phyloP scores from a whole-genome alignment of 2,329 filamentous ascomycete species.

The Paecilomyces sp. region DNA sequence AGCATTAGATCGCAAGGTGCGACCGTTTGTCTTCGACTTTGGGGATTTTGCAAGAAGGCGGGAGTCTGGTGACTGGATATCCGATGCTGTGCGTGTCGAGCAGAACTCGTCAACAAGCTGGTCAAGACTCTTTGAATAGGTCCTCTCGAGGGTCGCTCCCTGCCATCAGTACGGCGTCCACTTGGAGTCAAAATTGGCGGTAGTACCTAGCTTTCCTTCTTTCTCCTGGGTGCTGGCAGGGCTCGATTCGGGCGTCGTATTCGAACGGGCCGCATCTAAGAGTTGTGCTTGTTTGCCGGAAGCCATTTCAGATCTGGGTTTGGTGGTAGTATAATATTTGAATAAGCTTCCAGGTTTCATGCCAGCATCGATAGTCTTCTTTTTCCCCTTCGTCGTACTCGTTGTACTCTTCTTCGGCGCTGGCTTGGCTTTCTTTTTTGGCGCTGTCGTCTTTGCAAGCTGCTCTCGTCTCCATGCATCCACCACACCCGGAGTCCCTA shows the following conservation, averaged over 20 bases:
- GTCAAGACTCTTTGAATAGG: constrained; percentile 1
- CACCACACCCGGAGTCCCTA: constrained; percentile 59
- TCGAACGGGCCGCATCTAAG: constrained; percentile 19
- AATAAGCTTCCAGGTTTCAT: constrained; percentile 36
- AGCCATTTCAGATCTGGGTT: constrained; percentile 23
- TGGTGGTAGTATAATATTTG: constrained; percentile 33
- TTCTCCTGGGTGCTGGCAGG: constrained; percentile 5
- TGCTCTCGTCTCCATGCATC: constrained; percentile 54
- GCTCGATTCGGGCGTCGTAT: constrained; percentile 8
- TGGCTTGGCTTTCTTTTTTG: constrained; percentile 10
- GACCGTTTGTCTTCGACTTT: background rate
- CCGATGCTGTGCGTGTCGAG: constrained; percentile 1
- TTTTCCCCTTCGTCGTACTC: constrained; percentile 19
- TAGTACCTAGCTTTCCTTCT: constrained; percentile 1
- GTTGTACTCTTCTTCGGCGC: constrained; percentile 19
- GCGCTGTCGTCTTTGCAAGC: constrained; percentile 17
- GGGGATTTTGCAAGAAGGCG: background rate
- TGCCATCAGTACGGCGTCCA: background rate
- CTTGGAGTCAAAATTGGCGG: background rate
- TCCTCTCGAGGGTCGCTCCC: background rate
- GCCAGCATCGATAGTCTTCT: constrained; percentile 30
- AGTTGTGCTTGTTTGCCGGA: constrained; percentile 21
- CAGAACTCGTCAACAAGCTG: constrained; percentile 3
- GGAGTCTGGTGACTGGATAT: background rate
- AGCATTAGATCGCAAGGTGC: background rate